Evolutionary conservation across 345 rosid genomes (phyloP), one percentile per base, ranked within the genome.

Genomic region (Stellera chamaejasme): DNA sequence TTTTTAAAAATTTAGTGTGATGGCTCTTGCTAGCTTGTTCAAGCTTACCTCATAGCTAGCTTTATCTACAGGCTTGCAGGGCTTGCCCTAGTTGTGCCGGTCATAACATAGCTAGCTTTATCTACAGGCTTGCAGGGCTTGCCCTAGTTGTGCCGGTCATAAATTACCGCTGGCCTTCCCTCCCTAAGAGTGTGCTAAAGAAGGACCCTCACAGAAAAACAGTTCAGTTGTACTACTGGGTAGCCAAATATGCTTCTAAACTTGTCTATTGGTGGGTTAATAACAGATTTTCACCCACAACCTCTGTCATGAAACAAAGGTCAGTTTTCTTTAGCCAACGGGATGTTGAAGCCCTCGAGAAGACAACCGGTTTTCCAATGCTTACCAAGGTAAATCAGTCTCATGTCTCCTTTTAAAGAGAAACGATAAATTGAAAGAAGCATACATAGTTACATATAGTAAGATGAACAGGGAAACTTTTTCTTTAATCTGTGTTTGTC

Each of bases 191-290:
- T 91, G 75, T 58, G 84, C 75, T 55, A 80, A 88, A 67, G 83
- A 82, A 62, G 77, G 61, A 60, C 67, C 82, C n/a, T 32, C 39
- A 32, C 39, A 32, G 39, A 32, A 50, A 50, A 19, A 26, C n/a
- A 23, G 58, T 69, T 13, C 80, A 68, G 55, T 75, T 76, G 87
- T 64, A 85, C 10, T 45, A 65, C 47, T 52, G 85, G 78, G 69
- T 80, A 3, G 77, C 92, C 11, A 77, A 71, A 6, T 67, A 82
- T 65, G 74, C 81, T 15, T 92, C 95, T 0, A 72, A 79, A 52
- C 56, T 83, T 25, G 49, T 90, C n/a, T 74, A 87, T 43, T 90
- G 92, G 97, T 86, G 78, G 77, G 79, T 82, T 55, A 75, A 85
- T 39, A 83, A 83, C 54, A 73, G 79, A 36, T 59, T 78, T 71